Evolutionary conservation across 306 rosid genomes (phyloP).

Genomic region (Parietaria judaica): DNA sequence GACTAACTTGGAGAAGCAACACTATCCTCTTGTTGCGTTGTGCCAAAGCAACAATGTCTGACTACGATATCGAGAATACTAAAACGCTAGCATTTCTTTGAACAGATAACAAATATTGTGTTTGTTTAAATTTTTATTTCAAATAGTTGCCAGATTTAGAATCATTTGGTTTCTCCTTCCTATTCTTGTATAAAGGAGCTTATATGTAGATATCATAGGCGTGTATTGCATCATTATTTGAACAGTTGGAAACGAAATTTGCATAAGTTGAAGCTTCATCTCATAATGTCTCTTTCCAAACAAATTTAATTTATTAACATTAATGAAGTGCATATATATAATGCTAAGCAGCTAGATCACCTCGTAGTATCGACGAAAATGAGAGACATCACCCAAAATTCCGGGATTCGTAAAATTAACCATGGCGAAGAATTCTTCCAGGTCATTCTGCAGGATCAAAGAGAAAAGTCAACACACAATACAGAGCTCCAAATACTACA

Average conservation of each 20-base stretch:
- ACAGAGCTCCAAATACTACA: not conserved
- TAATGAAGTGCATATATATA: not conserved
- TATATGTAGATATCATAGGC: too few relatives aligned
- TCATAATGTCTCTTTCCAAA: not conserved
- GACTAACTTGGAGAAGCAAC: not conserved
- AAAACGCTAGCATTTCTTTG: too few relatives aligned
- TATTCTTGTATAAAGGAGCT: too few relatives aligned
- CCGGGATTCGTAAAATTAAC: slow-evolving; percentile 93
- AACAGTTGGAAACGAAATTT: not conserved
- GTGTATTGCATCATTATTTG: too few relatives aligned
- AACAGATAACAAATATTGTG: too few relatives aligned
- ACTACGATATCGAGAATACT: not conserved
- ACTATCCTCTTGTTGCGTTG: not conserved
- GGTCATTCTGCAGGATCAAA: slow-evolving; percentile 64
- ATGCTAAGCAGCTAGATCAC: slow-evolving; percentile 32
- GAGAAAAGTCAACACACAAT: slow-evolving; percentile 5
- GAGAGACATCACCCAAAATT: slow-evolving; percentile 57
- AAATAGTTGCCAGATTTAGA: too few relatives aligned
- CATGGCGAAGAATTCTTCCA: slow-evolving; percentile 92
- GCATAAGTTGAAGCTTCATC: not conserved
- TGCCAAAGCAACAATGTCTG: not conserved
- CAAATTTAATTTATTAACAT: not conserved
- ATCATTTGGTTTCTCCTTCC: too few relatives aligned
- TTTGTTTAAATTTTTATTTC: too few relatives aligned
- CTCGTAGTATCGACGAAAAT: slow-evolving; percentile 87